Evolutionary conservation across 192 early-diverging fungal genomes (phyloP).

Genomic region (Phycomyces nitens): DNA sequence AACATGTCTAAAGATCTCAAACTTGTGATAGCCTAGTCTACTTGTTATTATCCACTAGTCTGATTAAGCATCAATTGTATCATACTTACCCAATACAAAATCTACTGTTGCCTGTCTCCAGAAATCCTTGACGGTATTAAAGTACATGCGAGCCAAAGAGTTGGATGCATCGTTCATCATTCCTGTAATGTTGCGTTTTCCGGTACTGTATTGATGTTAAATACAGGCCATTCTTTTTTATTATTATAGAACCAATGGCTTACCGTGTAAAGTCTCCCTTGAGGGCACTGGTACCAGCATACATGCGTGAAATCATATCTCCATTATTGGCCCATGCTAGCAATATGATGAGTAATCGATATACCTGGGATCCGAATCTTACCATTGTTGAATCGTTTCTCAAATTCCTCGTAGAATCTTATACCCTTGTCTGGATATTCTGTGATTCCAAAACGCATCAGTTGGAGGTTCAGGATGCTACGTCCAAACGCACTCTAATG

Average conservation of each 20-base stretch:
- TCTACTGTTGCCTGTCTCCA: constrained; percentile 62
- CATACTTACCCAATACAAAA: constrained; percentile 42
- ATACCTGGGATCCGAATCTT: background rate
- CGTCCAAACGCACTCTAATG: constrained; percentile 61
- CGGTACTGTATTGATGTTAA: constrained; percentile 39
- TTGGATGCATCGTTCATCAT: constrained; percentile 77
- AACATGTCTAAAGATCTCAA: constrained; percentile 33
- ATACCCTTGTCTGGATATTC: constrained; percentile 63
- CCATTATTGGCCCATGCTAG: constrained; percentile 80
- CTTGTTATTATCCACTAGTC: background rate
- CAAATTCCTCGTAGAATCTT: constrained; percentile 59
- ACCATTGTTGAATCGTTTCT: constrained; percentile 57
- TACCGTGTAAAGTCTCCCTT: constrained; percentile 74
- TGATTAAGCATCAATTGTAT: background rate
- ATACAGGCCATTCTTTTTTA: background rate
- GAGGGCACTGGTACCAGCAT: constrained; percentile 75
- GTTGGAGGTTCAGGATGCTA: constrained; percentile 59
- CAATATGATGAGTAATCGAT: background rate
- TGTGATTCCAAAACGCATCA: constrained; percentile 65
- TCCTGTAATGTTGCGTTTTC: constrained; percentile 69
- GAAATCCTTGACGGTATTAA: constrained; percentile 72
- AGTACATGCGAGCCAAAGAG: constrained; percentile 70
- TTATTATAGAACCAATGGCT: background rate
- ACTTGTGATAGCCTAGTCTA: constrained; percentile 32
- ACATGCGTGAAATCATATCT: constrained; percentile 72